Evolutionary conservation across 176 grass and related monocot species (phyloP).

Genomic region (Cymbopogon citratus): DNA sequence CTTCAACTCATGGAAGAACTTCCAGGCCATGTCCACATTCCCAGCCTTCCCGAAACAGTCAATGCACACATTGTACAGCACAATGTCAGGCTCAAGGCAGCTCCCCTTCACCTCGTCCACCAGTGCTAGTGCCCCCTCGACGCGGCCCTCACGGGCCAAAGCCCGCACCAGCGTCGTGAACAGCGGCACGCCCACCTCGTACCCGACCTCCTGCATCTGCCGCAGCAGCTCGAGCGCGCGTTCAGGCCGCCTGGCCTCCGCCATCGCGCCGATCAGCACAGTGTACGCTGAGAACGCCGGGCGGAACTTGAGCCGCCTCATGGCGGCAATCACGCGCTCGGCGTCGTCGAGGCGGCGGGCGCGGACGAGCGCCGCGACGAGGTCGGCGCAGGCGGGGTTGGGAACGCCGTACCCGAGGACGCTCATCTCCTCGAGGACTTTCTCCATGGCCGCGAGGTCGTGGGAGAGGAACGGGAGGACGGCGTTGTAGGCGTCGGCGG

Average conservation of each 20-base stretch:
- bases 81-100: conserved; percentile 67
- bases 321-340: conserved; percentile 27
- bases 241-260: conserved; percentile 49
- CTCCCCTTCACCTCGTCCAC: conserved; percentile 79
- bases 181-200: conserved; percentile 70
- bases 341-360: conserved; percentile 52
- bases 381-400: conserved; percentile 43
- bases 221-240: conserved; percentile 66
- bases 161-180: conserved; percentile 74
- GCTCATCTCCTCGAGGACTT: conserved; percentile 74
- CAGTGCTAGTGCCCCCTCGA: conserved; percentile 46
- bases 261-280: conserved; percentile 60
- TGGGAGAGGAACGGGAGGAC: conserved; percentile 51
- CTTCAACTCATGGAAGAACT: conserved; percentile 88
- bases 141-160: conserved; percentile 53
- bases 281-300: conserved; percentile 87
- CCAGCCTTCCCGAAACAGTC: conserved; percentile 89
- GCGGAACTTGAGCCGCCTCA: conserved; percentile 75
- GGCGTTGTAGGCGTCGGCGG: conserved; percentile 51
- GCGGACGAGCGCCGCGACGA: conserved; percentile 48
- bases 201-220: conserved; percentile 89
- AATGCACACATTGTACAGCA: conserved; percentile 86
- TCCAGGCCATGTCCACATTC: conserved; percentile 91
- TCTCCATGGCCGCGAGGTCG: conserved; percentile 52
- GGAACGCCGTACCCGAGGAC: conserved; percentile 57